Evolutionary conservation across 2,329 filamentous ascomycete species (phyloP).

Genomic region (Colletotrichum scovillei): DNA sequence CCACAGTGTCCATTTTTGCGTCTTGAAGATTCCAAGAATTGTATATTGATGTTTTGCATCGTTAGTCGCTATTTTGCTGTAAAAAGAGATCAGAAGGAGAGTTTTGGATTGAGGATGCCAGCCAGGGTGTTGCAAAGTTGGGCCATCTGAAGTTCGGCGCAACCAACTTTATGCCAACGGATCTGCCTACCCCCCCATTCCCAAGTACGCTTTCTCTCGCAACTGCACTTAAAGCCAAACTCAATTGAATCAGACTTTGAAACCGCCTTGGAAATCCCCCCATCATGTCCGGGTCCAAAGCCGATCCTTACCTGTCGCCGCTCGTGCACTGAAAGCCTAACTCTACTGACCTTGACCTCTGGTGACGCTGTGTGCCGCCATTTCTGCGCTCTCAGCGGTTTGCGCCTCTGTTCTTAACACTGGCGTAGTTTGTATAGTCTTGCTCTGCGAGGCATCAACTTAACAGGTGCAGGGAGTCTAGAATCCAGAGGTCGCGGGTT

Average conservation of each 20-base stretch:
- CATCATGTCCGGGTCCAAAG: not conserved
- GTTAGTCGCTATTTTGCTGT: too few relatives aligned
- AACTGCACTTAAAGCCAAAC: not conserved
- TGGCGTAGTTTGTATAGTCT: not conserved
- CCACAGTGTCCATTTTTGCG: constrained; percentile 30
- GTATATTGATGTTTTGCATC: too few relatives aligned
- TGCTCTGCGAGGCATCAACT: not conserved
- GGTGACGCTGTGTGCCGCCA: too few relatives aligned
- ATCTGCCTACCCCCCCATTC: too few relatives aligned
- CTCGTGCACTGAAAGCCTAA: not conserved
- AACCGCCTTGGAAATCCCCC: not conserved
- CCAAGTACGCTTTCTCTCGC: too few relatives aligned
- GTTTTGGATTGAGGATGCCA: too few relatives aligned
- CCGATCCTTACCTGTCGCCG: not conserved
- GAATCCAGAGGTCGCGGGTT: too few relatives aligned
- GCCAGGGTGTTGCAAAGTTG: too few relatives aligned
- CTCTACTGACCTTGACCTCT: not conserved
- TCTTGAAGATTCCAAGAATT: fast-evolving
- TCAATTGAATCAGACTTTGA: not conserved
- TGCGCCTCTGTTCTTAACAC: not conserved
- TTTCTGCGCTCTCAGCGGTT: not conserved
- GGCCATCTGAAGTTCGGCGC: too few relatives aligned
- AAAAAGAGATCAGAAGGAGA: too few relatives aligned
- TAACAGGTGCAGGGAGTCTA: too few relatives aligned
- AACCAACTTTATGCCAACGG: too few relatives aligned